phyloP scores from a whole-genome alignment of 768 basidiomycete genomes.

The Agrocybe pediades region DNA sequence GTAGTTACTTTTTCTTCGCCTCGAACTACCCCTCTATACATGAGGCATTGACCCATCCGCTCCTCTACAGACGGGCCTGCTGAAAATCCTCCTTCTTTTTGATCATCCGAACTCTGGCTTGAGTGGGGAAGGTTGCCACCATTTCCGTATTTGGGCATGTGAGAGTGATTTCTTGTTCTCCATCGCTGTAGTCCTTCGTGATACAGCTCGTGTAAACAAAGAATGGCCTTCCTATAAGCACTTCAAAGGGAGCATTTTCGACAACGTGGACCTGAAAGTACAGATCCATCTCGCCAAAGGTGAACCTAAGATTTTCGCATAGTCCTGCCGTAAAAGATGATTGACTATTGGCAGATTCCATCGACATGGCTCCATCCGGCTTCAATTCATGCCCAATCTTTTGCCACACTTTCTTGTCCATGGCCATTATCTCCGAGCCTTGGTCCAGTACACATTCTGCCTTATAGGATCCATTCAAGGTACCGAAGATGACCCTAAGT shows the following conservation, averaged over 20 bases:
- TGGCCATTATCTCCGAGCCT: background rate
- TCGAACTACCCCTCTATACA: no score
- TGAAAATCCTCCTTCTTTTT: no score
- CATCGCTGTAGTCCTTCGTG: background rate
- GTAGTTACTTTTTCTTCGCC: no score
- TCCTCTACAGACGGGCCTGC: no score
- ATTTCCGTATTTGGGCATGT: background rate
- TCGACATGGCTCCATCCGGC: no score
- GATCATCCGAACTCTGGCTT: no score
- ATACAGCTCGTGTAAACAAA: constrained; percentile 2
- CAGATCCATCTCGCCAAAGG: constrained; percentile 12
- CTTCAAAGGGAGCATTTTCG: constrained; percentile 17
- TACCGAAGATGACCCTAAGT: background rate
- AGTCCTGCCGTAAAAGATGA: constrained; percentile 9
- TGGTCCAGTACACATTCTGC: background rate
- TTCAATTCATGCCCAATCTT: background rate
- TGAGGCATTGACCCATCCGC: no score
- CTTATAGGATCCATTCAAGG: background rate
- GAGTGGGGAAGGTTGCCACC: no score
- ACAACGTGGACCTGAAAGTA: constrained; percentile 21
- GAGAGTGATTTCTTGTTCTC: background rate
- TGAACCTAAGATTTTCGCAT: constrained; percentile 9
- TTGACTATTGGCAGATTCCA: constrained; percentile 5
- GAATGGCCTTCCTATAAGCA: constrained; percentile 18
- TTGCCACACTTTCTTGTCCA: background rate